These are phyloP conservation scores for Hemileccinum hortonii DNA, from an alignment of 1,284 basidiomycete species.

Conservation along the genomic window DNA sequence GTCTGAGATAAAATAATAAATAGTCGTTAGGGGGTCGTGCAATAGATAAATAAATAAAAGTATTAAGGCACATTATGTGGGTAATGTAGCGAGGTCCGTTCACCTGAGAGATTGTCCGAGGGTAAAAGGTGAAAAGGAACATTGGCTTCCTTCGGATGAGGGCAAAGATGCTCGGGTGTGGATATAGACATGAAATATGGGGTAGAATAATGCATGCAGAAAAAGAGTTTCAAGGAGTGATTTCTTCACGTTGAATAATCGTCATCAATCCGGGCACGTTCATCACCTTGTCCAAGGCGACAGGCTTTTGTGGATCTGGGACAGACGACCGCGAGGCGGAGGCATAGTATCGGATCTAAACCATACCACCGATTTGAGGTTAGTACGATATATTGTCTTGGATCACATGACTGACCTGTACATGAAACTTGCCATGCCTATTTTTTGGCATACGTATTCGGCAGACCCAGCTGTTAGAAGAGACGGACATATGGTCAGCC, in stretches of 20 bases:
- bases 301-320: constrained; percentile 50
- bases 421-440: constrained; percentile 52
- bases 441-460: constrained; percentile 56
- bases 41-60: not conserved
- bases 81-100: not conserved
- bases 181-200: not conserved
- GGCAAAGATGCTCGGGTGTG: not conserved
- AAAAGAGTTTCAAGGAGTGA: constrained; percentile 10
- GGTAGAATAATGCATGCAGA: not conserved
- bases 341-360: constrained; percentile 62
- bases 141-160: not conserved
- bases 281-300: constrained; percentile 50
- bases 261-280: constrained; percentile 66
- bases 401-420: constrained; percentile 47
- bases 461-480: constrained; percentile 55
- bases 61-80: constrained; percentile 6
- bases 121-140: not conserved
- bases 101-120: not conserved
- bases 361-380: not conserved
- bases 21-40: not conserved
- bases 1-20: constrained; percentile 15
- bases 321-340: constrained; percentile 46
- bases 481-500: constrained; percentile 7
- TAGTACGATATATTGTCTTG: not conserved
- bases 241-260: constrained; percentile 46